phyloP scores from a whole-genome alignment of 768 basidiomycete species.

The Daedalea quercina region DNA sequence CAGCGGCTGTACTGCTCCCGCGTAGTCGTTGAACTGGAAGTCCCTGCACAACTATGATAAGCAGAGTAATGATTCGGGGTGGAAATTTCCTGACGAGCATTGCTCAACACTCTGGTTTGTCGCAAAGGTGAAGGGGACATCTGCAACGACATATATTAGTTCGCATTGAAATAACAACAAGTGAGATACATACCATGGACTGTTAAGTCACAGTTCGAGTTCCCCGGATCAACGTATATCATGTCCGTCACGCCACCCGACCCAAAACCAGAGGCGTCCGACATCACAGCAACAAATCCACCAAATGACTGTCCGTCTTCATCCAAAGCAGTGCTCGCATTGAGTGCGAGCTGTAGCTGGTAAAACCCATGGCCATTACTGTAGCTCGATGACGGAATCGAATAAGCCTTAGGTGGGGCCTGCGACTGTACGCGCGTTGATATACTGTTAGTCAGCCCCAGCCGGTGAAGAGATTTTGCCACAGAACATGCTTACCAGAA shows the following conservation, averaged over 20 bases:
- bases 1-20: conserved; percentile 19
- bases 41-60: conserved; percentile 5
- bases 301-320: too few species aligned
- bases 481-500: conserved; percentile 35
- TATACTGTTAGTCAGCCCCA: conserved; percentile 7
- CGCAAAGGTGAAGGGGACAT: conserved; percentile 30
- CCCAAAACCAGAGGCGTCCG: conserved; percentile 65
- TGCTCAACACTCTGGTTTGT: conserved; percentile 5
- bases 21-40: conserved; percentile 16
- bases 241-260: conserved; percentile 53
- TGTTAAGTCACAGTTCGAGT: conserved; percentile 40
- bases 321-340: too few species aligned
- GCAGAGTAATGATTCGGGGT: background rate
- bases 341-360: conserved; percentile 37
- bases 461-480: too few species aligned
- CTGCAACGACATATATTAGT: conserved; percentile 14
- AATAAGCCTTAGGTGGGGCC: conserved; percentile 47
- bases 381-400: conserved; percentile 48
- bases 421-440: conserved; percentile 30
- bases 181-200: conserved; percentile 26
- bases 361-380: conserved; percentile 48
- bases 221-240: conserved; percentile 39
- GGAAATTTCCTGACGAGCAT: conserved; percentile 6
- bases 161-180: background rate
- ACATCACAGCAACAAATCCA: conserved; percentile 56